A percentile compares a stretch with the other conserved stretches of the same genome.
These are phyloP conservation scores for Pleurotus giganteus DNA, from an alignment of 768 basidiomycete genomes.

Conservation along the genomic window DNA sequence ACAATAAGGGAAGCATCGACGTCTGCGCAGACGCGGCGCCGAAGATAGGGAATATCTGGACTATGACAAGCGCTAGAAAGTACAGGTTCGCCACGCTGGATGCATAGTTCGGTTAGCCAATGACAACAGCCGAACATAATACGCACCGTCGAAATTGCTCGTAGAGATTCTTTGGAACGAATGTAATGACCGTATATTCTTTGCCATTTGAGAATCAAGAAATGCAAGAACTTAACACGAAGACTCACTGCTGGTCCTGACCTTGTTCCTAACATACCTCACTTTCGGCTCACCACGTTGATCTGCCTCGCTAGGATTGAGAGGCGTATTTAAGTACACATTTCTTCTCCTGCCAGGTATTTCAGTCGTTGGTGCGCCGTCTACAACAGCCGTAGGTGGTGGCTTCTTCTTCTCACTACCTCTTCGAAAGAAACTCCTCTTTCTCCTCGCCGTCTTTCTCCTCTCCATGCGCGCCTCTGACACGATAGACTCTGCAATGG, in stretches of 20 bases:
- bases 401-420: slow-evolving; percentile 42
- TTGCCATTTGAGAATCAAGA: slow-evolving; percentile 7
- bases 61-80: slow-evolving; percentile 79
- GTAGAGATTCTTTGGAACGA: slow-evolving; percentile 90
- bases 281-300: slow-evolving; percentile 71
- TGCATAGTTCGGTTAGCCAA: slow-evolving; percentile 9
- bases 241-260: slow-evolving; percentile 84
- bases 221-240: neutral
- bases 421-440: slow-evolving; percentile 60
- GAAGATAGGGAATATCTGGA: slow-evolving; percentile 90
- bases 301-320: slow-evolving; percentile 65
- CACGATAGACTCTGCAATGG: slow-evolving; percentile 82
- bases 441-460: slow-evolving; percentile 47
- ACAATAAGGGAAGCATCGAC: slow-evolving; percentile 80
- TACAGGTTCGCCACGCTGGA: slow-evolving; percentile 86
- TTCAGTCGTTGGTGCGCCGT: slow-evolving; percentile 31
- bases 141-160: slow-evolving; percentile 89
- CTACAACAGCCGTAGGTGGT: slow-evolving; percentile 23
- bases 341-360: slow-evolving; percentile 61
- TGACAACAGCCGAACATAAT: neutral
- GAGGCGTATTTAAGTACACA: slow-evolving; percentile 76
- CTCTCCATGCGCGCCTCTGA: slow-evolving; percentile 70
- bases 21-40: slow-evolving; percentile 82
- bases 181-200: slow-evolving; percentile 92
- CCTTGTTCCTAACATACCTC: slow-evolving; percentile 90